Conservation (phyloP, 2,329 filamentous ascomycete genomes). For the Pyrenophora tritici-repentis region DNA sequence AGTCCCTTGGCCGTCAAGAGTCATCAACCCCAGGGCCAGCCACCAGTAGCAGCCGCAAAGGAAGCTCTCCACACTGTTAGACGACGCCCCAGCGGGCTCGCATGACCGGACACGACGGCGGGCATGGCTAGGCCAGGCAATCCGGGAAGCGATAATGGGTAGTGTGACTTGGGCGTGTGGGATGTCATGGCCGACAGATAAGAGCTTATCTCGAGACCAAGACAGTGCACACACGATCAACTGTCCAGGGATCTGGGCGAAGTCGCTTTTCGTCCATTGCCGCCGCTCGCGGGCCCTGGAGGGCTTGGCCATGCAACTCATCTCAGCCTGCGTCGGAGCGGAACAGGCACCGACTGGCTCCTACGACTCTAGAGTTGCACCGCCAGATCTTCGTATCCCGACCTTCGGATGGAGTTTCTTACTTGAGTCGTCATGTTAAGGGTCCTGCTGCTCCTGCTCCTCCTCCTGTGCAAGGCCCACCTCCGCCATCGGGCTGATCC, state of each 20-base stretch:
- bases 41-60: constrained; percentile 12
- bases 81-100: constrained; percentile 30
- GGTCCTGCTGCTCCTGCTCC: no score
- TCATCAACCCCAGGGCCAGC: constrained; percentile 14
- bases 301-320: constrained; percentile 22
- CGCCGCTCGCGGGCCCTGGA: constrained; percentile 24
- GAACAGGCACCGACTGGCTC: constrained; percentile 3
- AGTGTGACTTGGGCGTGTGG: constrained; percentile 24
- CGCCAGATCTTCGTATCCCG: constrained; percentile 2
- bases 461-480: no score
- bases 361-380: neutral
- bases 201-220: constrained; percentile 19
- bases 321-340: neutral
- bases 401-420: neutral
- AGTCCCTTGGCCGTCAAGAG: constrained; percentile 13
- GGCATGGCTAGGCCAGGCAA: constrained; percentile 24
- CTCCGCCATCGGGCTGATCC: constrained; percentile 27
- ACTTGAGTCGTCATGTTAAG: neutral
- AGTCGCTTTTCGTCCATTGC: constrained; percentile 8
- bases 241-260: no score
- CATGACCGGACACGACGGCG: constrained; percentile 22
- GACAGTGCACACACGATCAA: constrained; percentile 7
- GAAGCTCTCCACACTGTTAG: constrained; percentile 17
- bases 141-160: constrained; percentile 6
- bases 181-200: constrained; percentile 23